Percentiles rank a stretch among this genome's conserved stretches.
Evolutionary conservation across 2,329 filamentous ascomycete species (phyloP).

Genomic region (Rutstroemia sp.): DNA sequence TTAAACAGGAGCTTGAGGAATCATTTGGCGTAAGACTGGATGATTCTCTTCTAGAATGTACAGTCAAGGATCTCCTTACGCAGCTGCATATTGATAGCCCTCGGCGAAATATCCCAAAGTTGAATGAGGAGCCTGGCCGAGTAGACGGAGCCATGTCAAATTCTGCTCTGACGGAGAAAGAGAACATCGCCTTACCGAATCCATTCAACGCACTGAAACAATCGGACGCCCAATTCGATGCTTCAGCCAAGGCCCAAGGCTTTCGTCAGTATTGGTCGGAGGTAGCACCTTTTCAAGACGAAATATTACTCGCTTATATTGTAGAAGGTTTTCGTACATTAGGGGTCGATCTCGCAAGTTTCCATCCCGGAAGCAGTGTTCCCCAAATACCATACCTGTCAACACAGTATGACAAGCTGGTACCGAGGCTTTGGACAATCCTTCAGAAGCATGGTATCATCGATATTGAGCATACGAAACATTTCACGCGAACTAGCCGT

Average conservation of each 20-base stretch:
- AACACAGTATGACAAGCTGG: too few species aligned
- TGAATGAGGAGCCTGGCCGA: neutral
- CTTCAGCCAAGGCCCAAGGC: neutral
- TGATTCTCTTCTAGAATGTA: neutral
- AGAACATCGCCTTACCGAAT: too few species aligned
- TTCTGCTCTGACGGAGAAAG: too few species aligned
- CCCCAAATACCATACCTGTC: too few species aligned
- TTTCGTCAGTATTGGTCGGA: neutral
- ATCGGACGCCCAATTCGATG: neutral
- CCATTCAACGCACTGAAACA: neutral
- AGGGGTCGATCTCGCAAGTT: neutral
- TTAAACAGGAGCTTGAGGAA: neutral
- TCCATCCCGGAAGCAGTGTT: neutral
- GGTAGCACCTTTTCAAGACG: neutral
- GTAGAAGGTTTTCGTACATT: neutral
- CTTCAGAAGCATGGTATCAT: too few species aligned
- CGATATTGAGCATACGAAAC: too few species aligned
- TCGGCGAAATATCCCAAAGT: neutral
- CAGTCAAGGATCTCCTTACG: neutral
- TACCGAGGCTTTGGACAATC: too few species aligned
- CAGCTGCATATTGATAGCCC: too few species aligned
- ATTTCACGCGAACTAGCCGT: too few species aligned
- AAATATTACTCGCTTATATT: neutral
- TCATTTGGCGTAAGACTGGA: neutral
- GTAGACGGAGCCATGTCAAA: too few species aligned